Percentiles rank a stretch among this genome's conserved stretches.
Evolutionary conservation across 805 yeast genomes (phyloP).

Genomic region (Candida methanosorbosa): DNA sequence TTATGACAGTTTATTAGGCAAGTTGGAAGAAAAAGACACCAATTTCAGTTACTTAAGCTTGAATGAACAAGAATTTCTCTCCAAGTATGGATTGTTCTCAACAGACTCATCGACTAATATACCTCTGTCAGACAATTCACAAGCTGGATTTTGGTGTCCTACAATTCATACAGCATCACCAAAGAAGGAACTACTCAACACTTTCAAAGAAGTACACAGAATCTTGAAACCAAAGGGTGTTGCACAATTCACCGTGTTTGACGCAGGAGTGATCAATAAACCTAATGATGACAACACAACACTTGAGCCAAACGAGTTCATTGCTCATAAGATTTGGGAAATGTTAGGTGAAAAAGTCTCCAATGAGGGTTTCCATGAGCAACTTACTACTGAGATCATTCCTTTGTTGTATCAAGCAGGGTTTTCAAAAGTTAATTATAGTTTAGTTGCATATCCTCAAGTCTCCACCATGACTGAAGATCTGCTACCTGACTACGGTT

Average conservation of each 20-base stretch:
- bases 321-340: slow-evolving; percentile 14
- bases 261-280: slow-evolving; percentile 10
- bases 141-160: slow-evolving; percentile 18
- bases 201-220: slow-evolving; percentile 20
- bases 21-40: slow-evolving; percentile 3
- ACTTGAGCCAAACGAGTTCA: slow-evolving; percentile 8
- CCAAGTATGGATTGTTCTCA: slow-evolving; percentile 24
- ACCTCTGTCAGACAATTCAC: slow-evolving; percentile 20
- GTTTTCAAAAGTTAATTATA: slow-evolving; percentile 15
- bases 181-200: slow-evolving; percentile 9
- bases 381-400: slow-evolving; percentile 12
- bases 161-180: slow-evolving; percentile 15
- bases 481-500: not conserved
- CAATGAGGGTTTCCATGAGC: slow-evolving; percentile 8
- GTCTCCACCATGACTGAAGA: slow-evolving; percentile 10
- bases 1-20: slow-evolving; percentile 8
- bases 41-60: slow-evolving; percentile 11
- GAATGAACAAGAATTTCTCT: slow-evolving; percentile 17
- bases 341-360: slow-evolving; percentile 9
- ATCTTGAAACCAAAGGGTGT: slow-evolving; percentile 22
- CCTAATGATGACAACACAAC: slow-evolving; percentile 1
- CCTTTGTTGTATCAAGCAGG: slow-evolving; percentile 15
- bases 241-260: slow-evolving; percentile 20
- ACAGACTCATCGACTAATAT: slow-evolving; percentile 14
- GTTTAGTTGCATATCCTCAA: slow-evolving; percentile 20